A percentile compares a stretch with the other conserved stretches of the same genome.
Conservation (phyloP, 2,329 filamentous ascomycete genomes). For the Aspergillus ustus region DNA sequence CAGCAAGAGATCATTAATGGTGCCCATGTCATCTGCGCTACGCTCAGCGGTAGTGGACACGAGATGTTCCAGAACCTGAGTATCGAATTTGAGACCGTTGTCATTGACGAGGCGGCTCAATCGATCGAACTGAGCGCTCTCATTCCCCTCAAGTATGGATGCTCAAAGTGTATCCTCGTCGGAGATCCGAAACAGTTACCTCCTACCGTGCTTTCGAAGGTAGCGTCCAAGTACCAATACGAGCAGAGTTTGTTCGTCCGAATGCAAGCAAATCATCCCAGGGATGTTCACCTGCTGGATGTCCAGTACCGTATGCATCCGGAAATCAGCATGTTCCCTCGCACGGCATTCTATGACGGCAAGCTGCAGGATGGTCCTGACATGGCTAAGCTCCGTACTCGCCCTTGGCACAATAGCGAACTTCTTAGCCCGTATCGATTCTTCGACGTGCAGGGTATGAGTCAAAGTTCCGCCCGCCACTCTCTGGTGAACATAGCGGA, state of each 20-base stretch:
- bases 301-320: slow-evolving; percentile 99
- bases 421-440: slow-evolving; percentile 93
- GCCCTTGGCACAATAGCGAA: slow-evolving; percentile 82
- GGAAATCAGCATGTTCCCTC: slow-evolving; percentile 90
- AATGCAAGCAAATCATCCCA: slow-evolving; percentile 91
- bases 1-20: slow-evolving; percentile 91
- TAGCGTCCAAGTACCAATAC: slow-evolving; percentile 89
- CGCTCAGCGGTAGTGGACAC: slow-evolving; percentile 91
- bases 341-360: slow-evolving; percentile 88
- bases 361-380: slow-evolving; percentile 80
- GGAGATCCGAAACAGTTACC: slow-evolving; percentile 97
- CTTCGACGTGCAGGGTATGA: slow-evolving; percentile 91
- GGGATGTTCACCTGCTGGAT: slow-evolving; percentile 91
- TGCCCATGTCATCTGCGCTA: slow-evolving; percentile 92
- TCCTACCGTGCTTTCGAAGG: slow-evolving; percentile 92
- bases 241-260: slow-evolving; percentile 98
- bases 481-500: slow-evolving; percentile 90
- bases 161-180: slow-evolving; percentile 93
- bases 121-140: slow-evolving; percentile 96
- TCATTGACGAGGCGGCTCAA: slow-evolving; percentile 97
- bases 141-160: slow-evolving; percentile 96
- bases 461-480: slow-evolving; percentile 80
- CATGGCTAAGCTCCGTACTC: slow-evolving; percentile 75
- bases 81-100: slow-evolving; percentile 97
- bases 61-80: slow-evolving; percentile 95